Evolutionary conservation across 2,329 filamentous ascomycete species (phyloP), one percentile per base, ranked within the genome.

Genomic region (Westerdykella sp.): DNA sequence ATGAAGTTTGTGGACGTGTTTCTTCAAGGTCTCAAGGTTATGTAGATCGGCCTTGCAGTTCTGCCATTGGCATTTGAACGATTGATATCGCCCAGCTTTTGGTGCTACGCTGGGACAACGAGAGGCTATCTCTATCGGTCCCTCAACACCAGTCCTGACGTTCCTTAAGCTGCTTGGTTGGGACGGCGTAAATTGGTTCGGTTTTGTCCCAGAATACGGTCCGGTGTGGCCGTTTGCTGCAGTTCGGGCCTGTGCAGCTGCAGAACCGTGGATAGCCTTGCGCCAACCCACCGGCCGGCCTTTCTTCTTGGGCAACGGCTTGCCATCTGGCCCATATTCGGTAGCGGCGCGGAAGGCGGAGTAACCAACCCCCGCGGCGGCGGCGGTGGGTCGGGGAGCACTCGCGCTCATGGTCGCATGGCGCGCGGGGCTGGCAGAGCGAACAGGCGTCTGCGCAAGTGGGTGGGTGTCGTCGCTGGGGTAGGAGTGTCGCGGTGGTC

Each of bases 11-110:
- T 69, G 57, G 5, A 81, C 62, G 57, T 85, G 81, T 44, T 76
- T 77, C 47, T 74, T 73, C 5, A 84, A 64, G 0, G 75, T 78
- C 7, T 75, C 73, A 12, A 83, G 60, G 50, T 83, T 84, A 60
- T 84, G 81, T 5, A 84, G 65, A 49, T 81, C 72, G 0, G 76
- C 73, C 3, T 63, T 60, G 56, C 81, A 85, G 1, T 65, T 61
- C 40, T 72, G 62, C 81, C 80, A 84, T 34, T 68, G 60, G 60
- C 81, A 85, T 42, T 70, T 69, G 56, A 73, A 84, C 5, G 77
- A 69, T 39, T 68, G 65, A 44, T 69, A 72, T 23, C 59, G 55
- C 0, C 61, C 59, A 32, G 62, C 49, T n/a, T 44, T 49, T 30
- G 50, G 48, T 6, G 51, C 45, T 25, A 56, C 45, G 42, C 59